Percentiles rank a stretch among this genome's conserved stretches.
Conservation (phyloP, 805 yeast genomes). For the Candida loeiensis region DNA sequence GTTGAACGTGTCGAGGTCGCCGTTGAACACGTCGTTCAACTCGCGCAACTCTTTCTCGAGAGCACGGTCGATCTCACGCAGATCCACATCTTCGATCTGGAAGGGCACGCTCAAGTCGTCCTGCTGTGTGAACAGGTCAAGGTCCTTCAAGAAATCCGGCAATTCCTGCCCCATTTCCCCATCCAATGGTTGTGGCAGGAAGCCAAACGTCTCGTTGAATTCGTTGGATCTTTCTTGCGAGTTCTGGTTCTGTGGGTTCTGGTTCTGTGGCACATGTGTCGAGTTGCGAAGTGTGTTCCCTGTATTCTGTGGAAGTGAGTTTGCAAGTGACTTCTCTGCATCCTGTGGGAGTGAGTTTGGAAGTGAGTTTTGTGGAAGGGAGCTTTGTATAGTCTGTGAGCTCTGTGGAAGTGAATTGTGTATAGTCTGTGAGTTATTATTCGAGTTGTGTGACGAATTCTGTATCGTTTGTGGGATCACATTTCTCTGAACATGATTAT, state of each 20-base stretch:
- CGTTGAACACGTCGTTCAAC: conserved; percentile 10
- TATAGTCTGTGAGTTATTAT: neutral
- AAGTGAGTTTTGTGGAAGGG: neutral
- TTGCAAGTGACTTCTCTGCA: too few relatives aligned
- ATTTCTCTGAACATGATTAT: too few relatives aligned
- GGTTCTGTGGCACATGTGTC: too few relatives aligned
- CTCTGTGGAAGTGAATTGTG: neutral
- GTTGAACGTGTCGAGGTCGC: conserved; percentile 7
- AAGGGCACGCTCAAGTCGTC: neutral
- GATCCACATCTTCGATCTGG: conserved; percentile 1
- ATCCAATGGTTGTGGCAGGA: conserved; percentile 6
- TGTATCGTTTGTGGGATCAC: too few relatives aligned
- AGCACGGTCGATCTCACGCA: conserved; percentile 5
- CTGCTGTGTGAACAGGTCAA: conserved; percentile 5
- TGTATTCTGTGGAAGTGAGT: too few relatives aligned
- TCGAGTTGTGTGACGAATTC: neutral
- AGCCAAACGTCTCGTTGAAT: neutral
- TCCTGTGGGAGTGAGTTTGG: too few relatives aligned
- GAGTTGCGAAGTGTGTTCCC: too few relatives aligned
- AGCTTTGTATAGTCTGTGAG: neutral
- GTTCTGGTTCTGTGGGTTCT: too few relatives aligned
- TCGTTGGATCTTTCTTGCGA: too few relatives aligned
- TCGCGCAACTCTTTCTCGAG: conserved; percentile 9
- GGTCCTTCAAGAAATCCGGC: conserved; percentile 8
- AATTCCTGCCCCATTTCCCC: conserved; percentile 6